These are phyloP conservation scores for Tylopilus plumbeoviolaceoides DNA, from an alignment of 768 basidiomycete genomes.

Conservation along the genomic window DNA sequence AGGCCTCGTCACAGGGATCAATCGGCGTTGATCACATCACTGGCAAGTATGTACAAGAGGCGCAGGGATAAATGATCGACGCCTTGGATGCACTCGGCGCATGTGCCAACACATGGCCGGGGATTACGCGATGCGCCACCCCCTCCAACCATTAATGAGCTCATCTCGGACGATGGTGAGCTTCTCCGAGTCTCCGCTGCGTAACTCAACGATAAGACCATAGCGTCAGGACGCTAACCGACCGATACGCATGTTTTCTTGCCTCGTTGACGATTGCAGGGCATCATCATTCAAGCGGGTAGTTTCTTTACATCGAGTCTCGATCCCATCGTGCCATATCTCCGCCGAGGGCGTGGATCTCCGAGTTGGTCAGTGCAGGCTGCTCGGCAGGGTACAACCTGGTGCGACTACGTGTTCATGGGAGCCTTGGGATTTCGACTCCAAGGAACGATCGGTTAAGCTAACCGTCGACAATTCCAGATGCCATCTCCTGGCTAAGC, in stretches of 20 bases:
- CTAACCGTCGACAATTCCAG: neutral
- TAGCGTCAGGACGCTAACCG: neutral
- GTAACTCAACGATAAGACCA: neutral
- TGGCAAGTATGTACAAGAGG: neutral
- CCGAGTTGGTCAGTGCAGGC: neutral
- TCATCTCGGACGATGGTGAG: neutral
- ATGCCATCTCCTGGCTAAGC: neutral
- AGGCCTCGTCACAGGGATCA: neutral
- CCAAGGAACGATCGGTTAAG: neutral
- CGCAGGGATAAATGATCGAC: neutral
- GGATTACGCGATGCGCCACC: neutral
- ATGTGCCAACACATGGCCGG: too few relatives aligned
- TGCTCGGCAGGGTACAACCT: too few relatives aligned
- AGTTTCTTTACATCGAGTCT: neutral
- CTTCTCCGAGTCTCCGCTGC: neutral
- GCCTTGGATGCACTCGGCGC: neutral
- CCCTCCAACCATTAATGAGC: neutral
- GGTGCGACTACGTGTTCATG: neutral
- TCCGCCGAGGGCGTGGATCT: conserved; percentile 17
- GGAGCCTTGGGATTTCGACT: neutral
- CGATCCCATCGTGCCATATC: conserved; percentile 8
- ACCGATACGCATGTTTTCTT: conserved; percentile 2
- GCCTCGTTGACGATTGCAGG: neutral
- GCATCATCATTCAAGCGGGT: neutral
- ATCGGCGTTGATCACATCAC: neutral